Conservation (phyloP, 2,329 filamentous ascomycete genomes). For the Trichoderma sp. region DNA sequence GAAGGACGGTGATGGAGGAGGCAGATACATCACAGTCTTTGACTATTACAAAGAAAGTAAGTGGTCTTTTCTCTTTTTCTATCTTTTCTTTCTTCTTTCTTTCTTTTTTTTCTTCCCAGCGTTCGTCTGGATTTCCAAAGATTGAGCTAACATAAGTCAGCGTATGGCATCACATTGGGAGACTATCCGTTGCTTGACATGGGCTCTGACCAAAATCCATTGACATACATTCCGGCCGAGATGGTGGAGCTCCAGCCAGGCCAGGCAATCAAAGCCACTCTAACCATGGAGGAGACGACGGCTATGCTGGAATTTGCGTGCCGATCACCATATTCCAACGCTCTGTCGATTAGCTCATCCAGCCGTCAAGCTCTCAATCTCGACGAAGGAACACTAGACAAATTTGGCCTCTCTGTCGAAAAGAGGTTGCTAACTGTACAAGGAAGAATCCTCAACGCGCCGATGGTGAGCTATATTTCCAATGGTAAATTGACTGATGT, state of each 20-base stretch:
- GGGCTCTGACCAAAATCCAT: slow-evolving; percentile 52
- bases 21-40: slow-evolving; percentile 37
- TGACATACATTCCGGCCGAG: slow-evolving; percentile 64
- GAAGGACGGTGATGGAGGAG: slow-evolving; percentile 26
- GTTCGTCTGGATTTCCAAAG: not conserved
- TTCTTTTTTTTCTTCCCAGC: not conserved
- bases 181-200: slow-evolving; percentile 63
- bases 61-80: slow-evolving; percentile 21
- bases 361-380: slow-evolving; percentile 59
- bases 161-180: slow-evolving; percentile 35
- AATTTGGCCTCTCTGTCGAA: slow-evolving; percentile 63
- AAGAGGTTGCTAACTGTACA: slow-evolving; percentile 66
- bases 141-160: slow-evolving; percentile 24
- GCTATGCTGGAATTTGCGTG: slow-evolving; percentile 72
- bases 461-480: slow-evolving; percentile 56
- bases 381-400: slow-evolving; percentile 42
- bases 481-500: slow-evolving; percentile 27
- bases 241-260: slow-evolving; percentile 61
- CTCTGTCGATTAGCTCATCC: slow-evolving; percentile 57
- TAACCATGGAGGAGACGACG: slow-evolving; percentile 59
- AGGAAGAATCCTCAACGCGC: slow-evolving; percentile 64
- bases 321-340: slow-evolving; percentile 63
- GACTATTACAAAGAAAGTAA: slow-evolving; percentile 46
- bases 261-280: slow-evolving; percentile 59
- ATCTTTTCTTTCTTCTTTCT: not conserved